phyloP scores from a whole-genome alignment of 2,329 filamentous ascomycete species.

The Aspergillus sp. region DNA sequence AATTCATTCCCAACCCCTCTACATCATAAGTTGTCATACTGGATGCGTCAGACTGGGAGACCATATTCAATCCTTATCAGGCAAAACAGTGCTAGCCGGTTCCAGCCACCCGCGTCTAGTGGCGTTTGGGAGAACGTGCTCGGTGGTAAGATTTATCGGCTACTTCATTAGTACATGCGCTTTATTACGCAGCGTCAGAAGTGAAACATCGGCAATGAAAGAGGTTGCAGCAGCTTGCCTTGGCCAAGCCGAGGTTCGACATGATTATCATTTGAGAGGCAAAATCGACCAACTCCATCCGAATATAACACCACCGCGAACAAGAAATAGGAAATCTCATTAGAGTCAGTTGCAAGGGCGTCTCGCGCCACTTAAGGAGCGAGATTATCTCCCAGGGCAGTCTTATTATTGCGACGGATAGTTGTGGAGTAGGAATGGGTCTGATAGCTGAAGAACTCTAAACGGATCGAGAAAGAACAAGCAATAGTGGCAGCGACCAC shows the following conservation, averaged over 20 bases:
- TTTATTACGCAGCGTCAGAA: constrained; percentile 3
- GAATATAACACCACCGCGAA: not conserved
- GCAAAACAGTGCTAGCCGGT: not conserved
- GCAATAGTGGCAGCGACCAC: constrained; percentile 8
- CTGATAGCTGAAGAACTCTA: constrained; percentile 10
- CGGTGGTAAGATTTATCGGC: not conserved
- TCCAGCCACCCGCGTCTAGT: constrained; percentile 12
- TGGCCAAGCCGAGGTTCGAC: not conserved
- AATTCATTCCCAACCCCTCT: not conserved
- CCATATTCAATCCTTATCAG: constrained; percentile 6
- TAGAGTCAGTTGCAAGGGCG: constrained; percentile 1
- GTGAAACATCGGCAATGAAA: not conserved
- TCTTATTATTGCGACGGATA: constrained; percentile 13
- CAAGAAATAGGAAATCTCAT: not conserved
- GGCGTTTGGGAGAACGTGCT: constrained; percentile 16
- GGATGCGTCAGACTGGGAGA: constrained; percentile 1
- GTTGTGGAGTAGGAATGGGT: constrained; percentile 12
- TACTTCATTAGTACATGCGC: not conserved
- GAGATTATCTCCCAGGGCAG: constrained; percentile 1
- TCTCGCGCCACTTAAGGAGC: constrained; percentile 1
- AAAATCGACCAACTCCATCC: not conserved
- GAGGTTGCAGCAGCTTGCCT: not conserved
- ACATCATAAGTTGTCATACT: constrained; percentile 1
- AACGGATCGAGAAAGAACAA: constrained; percentile 10
- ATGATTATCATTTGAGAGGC: not conserved